Percentiles rank a stretch among this genome's conserved stretches.
Evolutionary conservation across 768 basidiomycete genomes (phyloP).

Genomic region (Termitomyces sp.): DNA sequence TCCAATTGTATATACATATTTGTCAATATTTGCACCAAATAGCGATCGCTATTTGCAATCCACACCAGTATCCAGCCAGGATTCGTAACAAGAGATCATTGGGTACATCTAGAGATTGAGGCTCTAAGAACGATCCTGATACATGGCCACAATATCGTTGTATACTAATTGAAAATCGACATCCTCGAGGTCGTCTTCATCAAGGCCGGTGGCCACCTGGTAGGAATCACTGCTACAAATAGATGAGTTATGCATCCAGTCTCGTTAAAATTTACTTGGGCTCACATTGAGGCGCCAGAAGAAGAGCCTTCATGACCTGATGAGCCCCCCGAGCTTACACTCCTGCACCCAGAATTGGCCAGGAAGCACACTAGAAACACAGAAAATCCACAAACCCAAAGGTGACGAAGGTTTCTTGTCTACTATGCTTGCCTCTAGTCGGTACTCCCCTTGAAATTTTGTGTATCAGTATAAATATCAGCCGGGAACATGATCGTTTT

Average conservation of each 20-base stretch:
- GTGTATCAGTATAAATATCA: background rate
- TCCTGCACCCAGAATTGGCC: background rate
- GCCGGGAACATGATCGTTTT: background rate
- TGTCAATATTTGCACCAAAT: too few relatives aligned
- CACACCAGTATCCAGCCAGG: too few relatives aligned
- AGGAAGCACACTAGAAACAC: background rate
- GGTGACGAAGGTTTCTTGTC: constrained; percentile 1
- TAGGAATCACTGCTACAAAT: background rate
- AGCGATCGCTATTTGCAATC: too few relatives aligned
- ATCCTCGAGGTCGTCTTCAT: background rate
- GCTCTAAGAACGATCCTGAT: background rate
- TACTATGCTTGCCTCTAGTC: background rate
- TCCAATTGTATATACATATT: too few relatives aligned
- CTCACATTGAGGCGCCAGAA: background rate
- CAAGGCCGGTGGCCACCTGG: background rate
- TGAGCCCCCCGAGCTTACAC: background rate
- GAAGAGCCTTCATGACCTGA: background rate
- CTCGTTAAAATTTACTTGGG: too few relatives aligned
- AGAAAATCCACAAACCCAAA: background rate
- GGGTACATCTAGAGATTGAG: background rate
- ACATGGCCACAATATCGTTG: background rate
- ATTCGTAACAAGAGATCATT: too few relatives aligned
- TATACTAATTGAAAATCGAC: background rate
- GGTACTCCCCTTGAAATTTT: background rate
- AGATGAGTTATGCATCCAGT: background rate